Percentiles rank a stretch among this genome's conserved stretches.
These are phyloP conservation scores for Zalaria obscura DNA, from an alignment of 2,329 filamentous ascomycete species.

Conservation along the genomic window DNA sequence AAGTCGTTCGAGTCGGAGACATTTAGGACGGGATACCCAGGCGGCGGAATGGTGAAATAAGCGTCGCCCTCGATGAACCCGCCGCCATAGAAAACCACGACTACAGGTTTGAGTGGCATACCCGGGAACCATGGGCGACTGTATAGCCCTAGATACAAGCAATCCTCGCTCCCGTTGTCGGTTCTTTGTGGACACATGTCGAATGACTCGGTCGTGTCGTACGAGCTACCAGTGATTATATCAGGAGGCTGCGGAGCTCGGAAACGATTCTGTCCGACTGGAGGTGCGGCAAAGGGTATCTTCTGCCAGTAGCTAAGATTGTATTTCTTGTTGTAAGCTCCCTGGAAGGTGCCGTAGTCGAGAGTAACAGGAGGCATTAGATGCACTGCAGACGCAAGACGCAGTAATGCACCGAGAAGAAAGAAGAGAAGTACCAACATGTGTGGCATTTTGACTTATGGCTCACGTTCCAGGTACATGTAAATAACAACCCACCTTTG, in stretches of 20 bases:
- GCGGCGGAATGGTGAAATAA: conserved; percentile 39
- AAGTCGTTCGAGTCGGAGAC: conserved; percentile 37
- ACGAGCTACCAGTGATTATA: conserved; percentile 33
- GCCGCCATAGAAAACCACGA: conserved; percentile 48
- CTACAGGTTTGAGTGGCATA: conserved; percentile 38
- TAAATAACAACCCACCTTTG: no score
- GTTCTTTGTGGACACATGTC: conserved; percentile 46
- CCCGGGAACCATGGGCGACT: conserved; percentile 38
- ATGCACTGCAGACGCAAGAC: no score
- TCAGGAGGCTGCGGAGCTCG: conserved; percentile 44
- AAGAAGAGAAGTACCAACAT: no score
- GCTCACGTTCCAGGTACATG: no score
- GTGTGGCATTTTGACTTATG: no score
- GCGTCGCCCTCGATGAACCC: conserved; percentile 46
- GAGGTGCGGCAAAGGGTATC: conserved; percentile 47
- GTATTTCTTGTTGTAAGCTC: conserved; percentile 5
- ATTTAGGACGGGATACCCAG: conserved; percentile 44
- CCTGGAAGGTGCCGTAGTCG: conserved; percentile 7
- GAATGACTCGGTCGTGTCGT: conserved; percentile 40
- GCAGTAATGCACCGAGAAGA: no score
- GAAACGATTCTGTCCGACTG: conserved; percentile 43
- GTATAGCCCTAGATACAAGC: conserved; percentile 46
- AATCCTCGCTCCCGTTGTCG: conserved; percentile 43
- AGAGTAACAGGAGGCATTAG: neutral
- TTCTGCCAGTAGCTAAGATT: conserved; percentile 36